phyloP scores from a whole-genome alignment of 306 rosid genomes.

The Prunus salicina region DNA sequence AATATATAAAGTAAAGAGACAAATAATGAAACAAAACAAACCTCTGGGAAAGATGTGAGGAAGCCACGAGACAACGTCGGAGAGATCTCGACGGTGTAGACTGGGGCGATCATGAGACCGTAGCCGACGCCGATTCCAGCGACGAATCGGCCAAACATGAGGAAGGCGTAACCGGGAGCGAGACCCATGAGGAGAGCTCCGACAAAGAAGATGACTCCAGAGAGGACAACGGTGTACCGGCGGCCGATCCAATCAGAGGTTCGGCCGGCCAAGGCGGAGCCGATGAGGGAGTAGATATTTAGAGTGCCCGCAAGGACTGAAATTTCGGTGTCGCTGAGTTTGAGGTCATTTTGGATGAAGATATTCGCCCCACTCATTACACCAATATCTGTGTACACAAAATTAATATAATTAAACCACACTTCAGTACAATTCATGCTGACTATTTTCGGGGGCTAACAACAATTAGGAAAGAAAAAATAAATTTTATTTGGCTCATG shows the following conservation, averaged over 20 bases:
- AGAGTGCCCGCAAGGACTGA: slow-evolving; percentile 47
- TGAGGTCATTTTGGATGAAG: slow-evolving; percentile 41
- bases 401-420: too few relatives aligned
- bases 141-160: slow-evolving; percentile 42
- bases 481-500: too few relatives aligned
- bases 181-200: slow-evolving; percentile 61
- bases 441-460: too few relatives aligned
- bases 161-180: slow-evolving; percentile 46
- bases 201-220: slow-evolving; percentile 43
- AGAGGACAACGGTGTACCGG: slow-evolving; percentile 49
- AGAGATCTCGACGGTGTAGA: slow-evolving; percentile 55
- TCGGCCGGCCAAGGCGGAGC: slow-evolving; percentile 52
- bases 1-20: too few relatives aligned
- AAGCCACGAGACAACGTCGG: slow-evolving; percentile 57
- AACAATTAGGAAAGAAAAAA: too few relatives aligned
- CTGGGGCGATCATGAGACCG: slow-evolving; percentile 51
- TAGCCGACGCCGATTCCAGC: slow-evolving; percentile 60
- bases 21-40: background rate
- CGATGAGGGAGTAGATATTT: slow-evolving; percentile 50
- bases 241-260: slow-evolving; percentile 74
- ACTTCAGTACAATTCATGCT: too few relatives aligned
- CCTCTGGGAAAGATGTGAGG: slow-evolving; percentile 59
- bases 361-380: slow-evolving; percentile 65
- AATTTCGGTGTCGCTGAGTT: slow-evolving; percentile 36
- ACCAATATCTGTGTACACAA: slow-evolving; percentile 47